A percentile compares a stretch with the other conserved stretches of the same genome.
These are phyloP conservation scores for Hsuehochloa calcarea DNA, from an alignment of 176 grass and related monocot genomes.

Conservation along the genomic window DNA sequence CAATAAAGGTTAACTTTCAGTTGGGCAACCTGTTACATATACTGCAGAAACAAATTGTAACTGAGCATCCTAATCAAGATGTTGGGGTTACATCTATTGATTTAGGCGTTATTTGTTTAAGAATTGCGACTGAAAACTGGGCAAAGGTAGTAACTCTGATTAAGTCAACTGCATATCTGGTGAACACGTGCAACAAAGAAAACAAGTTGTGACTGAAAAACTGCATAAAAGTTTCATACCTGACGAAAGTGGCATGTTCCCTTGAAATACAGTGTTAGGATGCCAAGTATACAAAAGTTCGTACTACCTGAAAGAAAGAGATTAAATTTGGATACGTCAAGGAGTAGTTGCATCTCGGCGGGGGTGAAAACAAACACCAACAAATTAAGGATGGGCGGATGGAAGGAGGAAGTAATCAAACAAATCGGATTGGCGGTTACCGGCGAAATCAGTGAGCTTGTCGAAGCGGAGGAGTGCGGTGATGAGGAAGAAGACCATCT, in stretches of 20 bases:
- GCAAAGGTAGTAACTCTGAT: not conserved
- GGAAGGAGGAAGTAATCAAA: not conserved
- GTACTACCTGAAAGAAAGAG: constrained; percentile 39
- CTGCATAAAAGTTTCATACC: no score
- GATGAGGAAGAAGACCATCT: constrained; percentile 53
- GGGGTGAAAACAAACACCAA: no score
- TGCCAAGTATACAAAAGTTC: constrained; percentile 60
- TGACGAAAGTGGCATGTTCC: constrained; percentile 60
- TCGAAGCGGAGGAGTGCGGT: constrained; percentile 57
- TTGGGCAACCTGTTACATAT: no score
- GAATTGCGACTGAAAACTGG: no score
- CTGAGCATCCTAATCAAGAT: no score
- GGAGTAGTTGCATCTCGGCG: not conserved
- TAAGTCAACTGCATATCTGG: not conserved
- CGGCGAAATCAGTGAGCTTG: constrained; percentile 61
- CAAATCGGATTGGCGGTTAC: constrained; percentile 10
- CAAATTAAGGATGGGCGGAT: not conserved
- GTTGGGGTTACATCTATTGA: no score
- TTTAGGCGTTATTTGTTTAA: no score
- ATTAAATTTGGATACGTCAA: not conserved
- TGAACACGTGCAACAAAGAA: not conserved
- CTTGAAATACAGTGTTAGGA: constrained; percentile 48
- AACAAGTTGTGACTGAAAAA: not conserved
- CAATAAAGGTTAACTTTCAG: no score
- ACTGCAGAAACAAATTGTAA: no score